Percentiles rank a stretch among this genome's conserved stretches.
Evolutionary conservation across 2,329 filamentous ascomycete genomes (phyloP).

Genomic region (Venturia carpophila): DNA sequence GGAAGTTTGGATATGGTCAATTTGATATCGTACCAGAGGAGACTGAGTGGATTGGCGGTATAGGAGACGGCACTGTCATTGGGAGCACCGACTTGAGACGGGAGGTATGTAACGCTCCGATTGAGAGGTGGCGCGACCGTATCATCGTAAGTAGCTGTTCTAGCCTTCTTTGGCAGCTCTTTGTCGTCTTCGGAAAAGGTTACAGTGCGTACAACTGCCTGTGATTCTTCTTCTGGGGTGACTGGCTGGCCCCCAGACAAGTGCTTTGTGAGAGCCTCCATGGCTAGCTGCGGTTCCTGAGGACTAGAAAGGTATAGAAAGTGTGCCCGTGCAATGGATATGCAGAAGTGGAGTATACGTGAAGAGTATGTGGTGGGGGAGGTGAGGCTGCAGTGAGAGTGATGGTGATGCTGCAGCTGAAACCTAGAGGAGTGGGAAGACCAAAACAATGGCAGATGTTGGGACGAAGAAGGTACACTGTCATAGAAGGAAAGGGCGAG

Average conservation of each 20-base stretch:
- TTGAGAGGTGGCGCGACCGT: neutral
- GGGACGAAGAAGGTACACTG: no score
- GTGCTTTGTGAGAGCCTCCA: slow-evolving; percentile 11
- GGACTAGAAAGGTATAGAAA: neutral
- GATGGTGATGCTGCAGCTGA: neutral
- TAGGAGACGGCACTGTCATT: slow-evolving; percentile 22
- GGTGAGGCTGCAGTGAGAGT: no score
- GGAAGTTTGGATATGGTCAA: slow-evolving; percentile 22
- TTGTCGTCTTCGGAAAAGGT: slow-evolving; percentile 1
- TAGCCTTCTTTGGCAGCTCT: neutral
- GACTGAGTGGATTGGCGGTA: slow-evolving; percentile 23
- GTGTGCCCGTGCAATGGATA: neutral
- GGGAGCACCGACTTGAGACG: slow-evolving; percentile 18
- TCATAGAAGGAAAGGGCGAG: no score
- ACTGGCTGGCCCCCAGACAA: neutral
- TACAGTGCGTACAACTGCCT: neutral
- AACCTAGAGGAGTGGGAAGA: no score
- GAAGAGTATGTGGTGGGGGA: neutral
- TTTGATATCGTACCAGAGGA: slow-evolving; percentile 23
- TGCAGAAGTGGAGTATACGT: neutral
- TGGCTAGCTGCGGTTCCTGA: neutral
- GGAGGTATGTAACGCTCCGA: slow-evolving; percentile 17
- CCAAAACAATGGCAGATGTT: no score
- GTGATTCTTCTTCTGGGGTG: neutral
- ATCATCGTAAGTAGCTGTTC: slow-evolving; percentile 6